phyloP scores from a whole-genome alignment of 2,329 filamentous ascomycete genomes.

The Metarhizium album region DNA sequence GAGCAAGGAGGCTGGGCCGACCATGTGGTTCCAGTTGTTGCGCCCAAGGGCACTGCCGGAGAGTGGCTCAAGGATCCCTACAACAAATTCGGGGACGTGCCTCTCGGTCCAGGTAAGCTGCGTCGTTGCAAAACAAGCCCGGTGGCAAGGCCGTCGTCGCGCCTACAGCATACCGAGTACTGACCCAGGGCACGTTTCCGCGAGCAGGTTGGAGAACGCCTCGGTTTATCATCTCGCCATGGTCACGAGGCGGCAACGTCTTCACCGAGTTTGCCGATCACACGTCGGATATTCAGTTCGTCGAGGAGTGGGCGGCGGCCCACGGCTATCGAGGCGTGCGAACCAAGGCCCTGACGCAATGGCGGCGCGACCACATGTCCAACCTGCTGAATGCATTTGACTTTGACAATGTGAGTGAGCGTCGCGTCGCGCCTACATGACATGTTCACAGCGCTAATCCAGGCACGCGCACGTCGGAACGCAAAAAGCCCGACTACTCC shows the following conservation, averaged over 20 bases:
- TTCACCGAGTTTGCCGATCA: conserved; percentile 43
- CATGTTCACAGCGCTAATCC: too few species aligned
- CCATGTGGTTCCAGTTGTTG: conserved; percentile 37
- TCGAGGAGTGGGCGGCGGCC: conserved; percentile 32
- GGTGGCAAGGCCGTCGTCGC: too few species aligned
- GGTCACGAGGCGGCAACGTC: conserved; percentile 40
- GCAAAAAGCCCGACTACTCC: conserved; percentile 9
- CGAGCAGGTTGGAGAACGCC: conserved; percentile 31
- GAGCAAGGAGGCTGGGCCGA: conserved; percentile 45
- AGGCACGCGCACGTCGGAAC: too few species aligned
- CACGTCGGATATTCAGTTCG: conserved; percentile 41
- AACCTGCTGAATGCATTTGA: conserved; percentile 24
- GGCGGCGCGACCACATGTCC: conserved; percentile 18
- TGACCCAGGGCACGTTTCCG: too few species aligned
- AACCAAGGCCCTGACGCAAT: conserved; percentile 13
- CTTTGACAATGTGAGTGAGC: conserved; percentile 24
- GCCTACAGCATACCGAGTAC: too few species aligned
- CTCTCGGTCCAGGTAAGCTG: conserved; percentile 18
- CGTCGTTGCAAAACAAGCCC: too few species aligned
- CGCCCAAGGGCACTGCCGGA: conserved; percentile 34
- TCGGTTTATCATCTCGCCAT: conserved; percentile 42
- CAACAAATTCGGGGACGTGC: conserved; percentile 10
- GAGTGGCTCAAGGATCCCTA: conserved; percentile 38
- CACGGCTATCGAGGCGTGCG: conserved; percentile 23
- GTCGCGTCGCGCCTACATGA: not conserved